Base-by-base conservation (phyloP, 805 yeast genomes). In the Clavispora fructus region DNA sequence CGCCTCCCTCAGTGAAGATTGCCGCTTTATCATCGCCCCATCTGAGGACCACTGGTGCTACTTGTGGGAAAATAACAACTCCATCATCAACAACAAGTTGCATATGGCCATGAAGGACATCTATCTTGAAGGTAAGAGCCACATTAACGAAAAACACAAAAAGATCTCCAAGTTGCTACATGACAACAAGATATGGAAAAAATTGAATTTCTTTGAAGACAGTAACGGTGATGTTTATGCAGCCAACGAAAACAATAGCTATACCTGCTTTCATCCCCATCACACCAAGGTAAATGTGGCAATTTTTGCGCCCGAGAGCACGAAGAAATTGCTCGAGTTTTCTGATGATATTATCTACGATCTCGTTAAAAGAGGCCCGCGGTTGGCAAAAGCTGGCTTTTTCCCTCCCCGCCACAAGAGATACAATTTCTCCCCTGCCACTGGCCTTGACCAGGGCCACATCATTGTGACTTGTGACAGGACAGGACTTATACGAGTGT, bases 31-130 rank as follows among this genome's bases (percentile, higher is more conserved):
- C 6, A 74, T 90, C 8, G 74, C 86, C 7, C 96, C 96, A 0
- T 85, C 95, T 11, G 97, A 91, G 60, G 94, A 91, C 65, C 88
- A 87, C 54, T 82, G 90, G 82, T 79, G 87, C 12, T 91, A 90
- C 58, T 67, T 87, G 11, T 92, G 98, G 98, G 75, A 77, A 45
- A 63, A 72, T 53, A 66, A 71, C 51, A 69, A 71, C 45, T 57
- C 64, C 31, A 68, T 67, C 54, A 67, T 66, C 53, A 75, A 67
- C 59, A 73, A 62, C 52, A 67, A 56, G 54, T 56, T 73, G 43
- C 64, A 61, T 29, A 58, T 49, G 33, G 63, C 71, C 1, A 46
- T 71, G 38, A 65, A 62, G 41, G 77, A 71, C 19, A 41, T 69
- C 12, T 55, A 67, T 16, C 44, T 55, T 8, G 74, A 68, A 32